A percentile compares a stretch with the other conserved stretches of the same genome.
Conservation (phyloP, 2,329 filamentous ascomycete species). For the Neonectria magnoliae region DNA sequence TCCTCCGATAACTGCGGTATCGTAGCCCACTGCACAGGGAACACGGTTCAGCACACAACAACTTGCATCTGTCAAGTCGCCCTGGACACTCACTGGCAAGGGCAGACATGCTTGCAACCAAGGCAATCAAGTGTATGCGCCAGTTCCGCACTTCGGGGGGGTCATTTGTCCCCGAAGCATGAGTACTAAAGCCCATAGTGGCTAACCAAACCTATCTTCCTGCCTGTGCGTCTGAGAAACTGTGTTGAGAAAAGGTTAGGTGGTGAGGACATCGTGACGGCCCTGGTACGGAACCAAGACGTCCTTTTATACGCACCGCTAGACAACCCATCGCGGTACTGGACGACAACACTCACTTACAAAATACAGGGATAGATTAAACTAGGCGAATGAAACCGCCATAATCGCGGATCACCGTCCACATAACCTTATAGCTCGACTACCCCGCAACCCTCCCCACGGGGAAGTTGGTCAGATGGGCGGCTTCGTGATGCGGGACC, state of each 20-base stretch:
- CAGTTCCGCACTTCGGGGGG: conserved; percentile 48
- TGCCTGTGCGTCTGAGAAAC: background rate
- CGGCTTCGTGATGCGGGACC: background rate
- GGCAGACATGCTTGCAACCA: conserved; percentile 48
- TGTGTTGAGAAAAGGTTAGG: background rate
- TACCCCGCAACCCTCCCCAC: conserved; percentile 36
- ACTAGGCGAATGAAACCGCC: conserved; percentile 4
- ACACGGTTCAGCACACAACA: background rate
- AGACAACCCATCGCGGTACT: background rate
- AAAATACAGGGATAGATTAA: background rate
- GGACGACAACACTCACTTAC: background rate
- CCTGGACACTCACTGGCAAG: conserved; percentile 42
- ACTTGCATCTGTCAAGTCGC: background rate
- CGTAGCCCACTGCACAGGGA: conserved; percentile 46
- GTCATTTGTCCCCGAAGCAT: conserved; percentile 51
- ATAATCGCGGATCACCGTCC: conserved; percentile 20
- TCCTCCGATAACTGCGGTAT: conserved; percentile 52
- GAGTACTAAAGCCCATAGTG: conserved; percentile 42
- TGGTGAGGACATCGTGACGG: background rate
- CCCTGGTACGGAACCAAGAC: background rate
- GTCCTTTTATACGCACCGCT: conserved; percentile 19
- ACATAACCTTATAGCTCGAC: background rate
- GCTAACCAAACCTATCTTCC: background rate
- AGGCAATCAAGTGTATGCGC: conserved; percentile 47
- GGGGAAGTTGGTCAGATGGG: conserved; percentile 28